Base-by-base conservation (phyloP, 2,329 filamentous ascomycete genomes). In the Cordyceps sp. region DNA sequence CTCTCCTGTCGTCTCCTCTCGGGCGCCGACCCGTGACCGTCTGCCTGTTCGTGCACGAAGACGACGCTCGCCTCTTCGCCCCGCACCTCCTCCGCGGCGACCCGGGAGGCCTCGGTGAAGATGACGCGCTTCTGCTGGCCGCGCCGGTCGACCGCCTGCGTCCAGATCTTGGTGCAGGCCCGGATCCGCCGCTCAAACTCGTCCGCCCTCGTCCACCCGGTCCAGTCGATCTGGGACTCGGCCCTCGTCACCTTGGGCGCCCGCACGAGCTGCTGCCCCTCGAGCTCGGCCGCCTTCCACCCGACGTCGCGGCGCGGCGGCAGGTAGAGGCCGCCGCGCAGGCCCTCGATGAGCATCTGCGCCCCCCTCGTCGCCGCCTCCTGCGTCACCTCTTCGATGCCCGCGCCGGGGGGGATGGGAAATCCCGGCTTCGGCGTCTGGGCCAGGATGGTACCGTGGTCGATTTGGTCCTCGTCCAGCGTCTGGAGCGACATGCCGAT, bases 401-500 rank as follows among this genome's bases (percentile, higher is more conserved):
- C 69, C 36, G 58, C 63, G 16, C 45, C 44, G 0, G 52, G 42
- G 0, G 60, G 57, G 19, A 69, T 56, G 16, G 56, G 56, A 21
- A 83, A 59, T 2, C 71, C 73, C 0, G 73, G 73, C 0, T 47
- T 35, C 0, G 69, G 63, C 0, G 73, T 77, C 53, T 92, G 85
- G 13, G 69, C 64, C 18, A 98, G 62, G 9, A 94, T 66, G 3
- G 61, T 53, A 19, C 90, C 90, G 37, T 74, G 71, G 51, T 98
- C 90, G 49, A 96, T 94, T 29, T 64, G 55, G 13, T 59, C 56
- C 2, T 73, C 66, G 50, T 94, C 73, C 24, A 98, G 66, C 0
- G 88, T 96, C 53, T 98, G 90, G 18, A 98, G 61, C 0, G 81
- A 79, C 16, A 94, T 67, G 17, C 90, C 90, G 0, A 80, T 83